Base-by-base conservation (phyloP, 805 yeast genomes). In the Saccharomycopsis sp. region DNA sequence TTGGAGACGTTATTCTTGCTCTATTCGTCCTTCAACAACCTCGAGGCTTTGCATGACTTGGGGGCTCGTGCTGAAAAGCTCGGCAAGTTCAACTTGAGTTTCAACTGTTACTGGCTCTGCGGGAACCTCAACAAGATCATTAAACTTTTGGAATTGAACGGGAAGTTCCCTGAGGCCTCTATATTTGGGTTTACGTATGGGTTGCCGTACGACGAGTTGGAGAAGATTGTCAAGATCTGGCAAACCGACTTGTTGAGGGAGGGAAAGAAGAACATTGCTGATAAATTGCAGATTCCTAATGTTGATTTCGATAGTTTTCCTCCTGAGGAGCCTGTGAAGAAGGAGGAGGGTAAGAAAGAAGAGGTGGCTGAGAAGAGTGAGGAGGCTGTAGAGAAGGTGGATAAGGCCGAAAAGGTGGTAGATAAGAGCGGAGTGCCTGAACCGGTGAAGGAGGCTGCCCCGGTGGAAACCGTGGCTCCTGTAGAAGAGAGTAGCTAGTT, bases 11-110 rank as follows among this genome's bases (percentile, higher is more conserved):
- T 94, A 65, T 79, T 94, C 63, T 79, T 92, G 64, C 71, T 94
- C 62, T 83, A 91, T 71, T 84, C 97, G 8, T 87, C 97, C 5
- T 79, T 91, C 53, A 91, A 89, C 68, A 79, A 89, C 70, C 76
- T 75, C 64, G 73, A 71, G 8, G 86, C 82, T 46, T 79, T 94
- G 62, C 69, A 73, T 20, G 73, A 75, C 57, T 77, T 92, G 44
- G 96, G 94, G 3, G 75, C 76, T 57, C 72, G 74, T 52, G 91
- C 97, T 53, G 83, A 79, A 64, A 73, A 70, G n/a, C 78, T 75
- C 51, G 97, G 97, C 53, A 86, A 86, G 69, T 89, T 83, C 72
- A 94, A 94, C 70, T 76, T 91, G 58, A 96, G 98, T 24, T 94
- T 91, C 76, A 90, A 89, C 68, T 87, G 97, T 12, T 83, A 84